Base-by-base conservation (phyloP, 176 grass and related monocot genomes). In the Lolium multiflorum region DNA sequence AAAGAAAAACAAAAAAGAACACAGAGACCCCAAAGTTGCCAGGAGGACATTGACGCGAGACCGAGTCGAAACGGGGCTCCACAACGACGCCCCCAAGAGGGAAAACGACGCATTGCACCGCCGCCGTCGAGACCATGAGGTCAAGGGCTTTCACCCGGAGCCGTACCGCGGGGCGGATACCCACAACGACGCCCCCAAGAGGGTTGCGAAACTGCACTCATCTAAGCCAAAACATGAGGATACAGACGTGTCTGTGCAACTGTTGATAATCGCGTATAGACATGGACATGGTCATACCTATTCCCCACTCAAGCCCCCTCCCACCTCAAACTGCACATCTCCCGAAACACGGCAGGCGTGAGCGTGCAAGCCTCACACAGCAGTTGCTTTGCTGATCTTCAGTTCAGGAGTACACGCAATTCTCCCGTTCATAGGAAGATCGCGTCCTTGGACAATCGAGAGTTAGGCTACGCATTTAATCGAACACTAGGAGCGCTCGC, bases 291-390 rank as follows among this genome's bases (percentile, higher is more conserved):
- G 31, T 35, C 31, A 35, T 35, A 35, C 37, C 10, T 43, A 2
- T 25, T 60, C 31, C 43, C 11, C 43, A 25, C 71, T 8, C 41
- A 74, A 0, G 26, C 10, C 57, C 24, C 79, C 0, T 50, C 10
- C 57, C 38, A 83, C 37, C 25, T 76, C 38, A 81, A 78, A 82
- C 41, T 44, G 26, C 52, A 39, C 65, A 35, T 65, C 0, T 49
- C 21, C 74, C 52, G 9, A 25, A 31, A 70, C 60, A 13, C 0
- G 8, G 37, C 7, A 83, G 2, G 84, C 66, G 58, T 91, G 89
- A 67, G 41, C 20, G 38, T 16, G 68, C 67, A 84, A 68, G 48
- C 58, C 17, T 83, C 47, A 81, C 43, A 46, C 15, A 25, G 21
- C 1, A 44, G 12, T 55, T 71, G 12, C 15, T 44, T 51, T 9